Evolutionary conservation across 2,329 filamentous ascomycete species (phyloP), one percentile per base, ranked within the genome.

Genomic region (Cercospora sesami): DNA sequence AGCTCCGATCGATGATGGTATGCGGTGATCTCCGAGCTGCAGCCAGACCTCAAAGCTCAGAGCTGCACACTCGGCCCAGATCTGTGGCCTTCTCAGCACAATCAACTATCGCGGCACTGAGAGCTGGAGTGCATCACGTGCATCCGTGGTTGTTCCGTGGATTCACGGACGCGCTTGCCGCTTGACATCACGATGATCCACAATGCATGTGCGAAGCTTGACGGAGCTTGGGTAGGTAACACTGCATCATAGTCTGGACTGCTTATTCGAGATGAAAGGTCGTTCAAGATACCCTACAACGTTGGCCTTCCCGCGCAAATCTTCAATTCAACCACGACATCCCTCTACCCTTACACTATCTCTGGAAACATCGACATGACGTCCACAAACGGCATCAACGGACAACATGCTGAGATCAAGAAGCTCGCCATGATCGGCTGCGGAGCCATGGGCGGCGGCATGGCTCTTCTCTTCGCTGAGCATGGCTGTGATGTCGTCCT

Each of bases 371-470:
- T 28, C 39, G 39, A 45, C 3, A 62, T 62, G 60, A 30, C 21
- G 9, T 62, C 26, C 16, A 28, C 23, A 48, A 36, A 66, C 67
- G 61, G 69, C 48, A 30, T 72, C 63, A 61, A 36, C 66, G 33
- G 39, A 16, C 53, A 65, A 33, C 53, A 61, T 57, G 68, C 73
- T 7, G 74, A 78, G 7, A 75, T 79, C 70, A 75, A 75, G 68
- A 76, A 74, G 81, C 77, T 88, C 68, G 86, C 84, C 61, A 85
- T 88, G 79, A 83, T 88, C 45, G 86, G 85, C 23, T 85, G 83
- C 18, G 86, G 86, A 4, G 84, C 82, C 72, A 89, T 88, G 85
- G 87, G 86, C n/a, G 83, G 83, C 4, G 85, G 83, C 66, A 86
- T 89, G 82, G 81, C 85, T 9, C 78, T 89, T 14, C 80, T 88